Evolutionary conservation across 495 filamentous ascomycete genomes (phyloP).

Genomic region (Aspergillus asperescens): DNA sequence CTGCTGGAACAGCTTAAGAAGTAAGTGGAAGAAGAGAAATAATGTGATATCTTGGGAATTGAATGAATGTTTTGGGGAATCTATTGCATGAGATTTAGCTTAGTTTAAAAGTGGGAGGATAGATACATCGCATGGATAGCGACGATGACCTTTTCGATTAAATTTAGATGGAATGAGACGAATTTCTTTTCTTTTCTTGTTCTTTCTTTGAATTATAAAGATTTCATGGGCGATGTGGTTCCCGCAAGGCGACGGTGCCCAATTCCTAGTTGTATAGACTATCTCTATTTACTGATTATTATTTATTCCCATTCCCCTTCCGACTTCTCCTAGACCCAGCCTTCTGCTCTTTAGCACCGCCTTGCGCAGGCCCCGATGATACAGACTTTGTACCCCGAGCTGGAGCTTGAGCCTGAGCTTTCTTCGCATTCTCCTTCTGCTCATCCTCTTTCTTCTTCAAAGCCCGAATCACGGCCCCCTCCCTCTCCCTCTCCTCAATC

Average conservation of each 20-base stretch:
- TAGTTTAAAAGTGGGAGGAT: background rate
- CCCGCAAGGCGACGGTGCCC: no score
- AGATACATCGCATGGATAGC: slow-evolving; percentile 17
- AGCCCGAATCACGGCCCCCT: slow-evolving; percentile 61
- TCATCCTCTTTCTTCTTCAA: slow-evolving; percentile 63
- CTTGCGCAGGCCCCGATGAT: slow-evolving; percentile 9
- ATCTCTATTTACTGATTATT: background rate
- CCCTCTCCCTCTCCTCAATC: slow-evolving; percentile 77
- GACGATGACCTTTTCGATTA: slow-evolving; percentile 16
- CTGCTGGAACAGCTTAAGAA: slow-evolving; percentile 70
- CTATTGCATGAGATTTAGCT: background rate
- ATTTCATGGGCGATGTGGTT: no score
- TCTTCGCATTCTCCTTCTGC: slow-evolving; percentile 39
- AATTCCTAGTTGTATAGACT: background rate
- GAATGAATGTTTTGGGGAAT: background rate
- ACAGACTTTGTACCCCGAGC: slow-evolving; percentile 22
- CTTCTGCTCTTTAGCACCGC: slow-evolving; percentile 30
- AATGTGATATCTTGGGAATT: background rate
- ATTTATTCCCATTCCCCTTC: slow-evolving; percentile 24
- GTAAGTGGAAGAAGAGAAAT: slow-evolving; percentile 21
- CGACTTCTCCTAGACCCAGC: slow-evolving; percentile 44
- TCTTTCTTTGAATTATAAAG: background rate
- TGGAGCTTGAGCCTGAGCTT: slow-evolving; percentile 34
- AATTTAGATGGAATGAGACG: slow-evolving; percentile 40
- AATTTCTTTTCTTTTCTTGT: slow-evolving; percentile 32